phyloP scores from a whole-genome alignment of 768 basidiomycete species.

The Albatrellus ellisii region DNA sequence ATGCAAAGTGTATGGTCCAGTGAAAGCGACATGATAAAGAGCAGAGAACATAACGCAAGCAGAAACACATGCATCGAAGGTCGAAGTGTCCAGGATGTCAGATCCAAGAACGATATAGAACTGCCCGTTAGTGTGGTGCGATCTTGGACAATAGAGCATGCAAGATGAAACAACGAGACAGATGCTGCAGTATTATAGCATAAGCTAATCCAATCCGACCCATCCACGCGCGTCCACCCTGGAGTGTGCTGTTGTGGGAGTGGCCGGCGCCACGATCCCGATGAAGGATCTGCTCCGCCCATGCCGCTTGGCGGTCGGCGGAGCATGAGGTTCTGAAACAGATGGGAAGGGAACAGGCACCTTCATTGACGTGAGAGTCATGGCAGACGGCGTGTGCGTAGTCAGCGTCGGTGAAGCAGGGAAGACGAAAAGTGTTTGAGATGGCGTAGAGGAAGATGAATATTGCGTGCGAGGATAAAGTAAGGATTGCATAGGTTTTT shows the following conservation, averaged over 20 bases:
- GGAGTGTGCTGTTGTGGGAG: conserved; percentile 72
- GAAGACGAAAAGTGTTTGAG: conserved; percentile 80
- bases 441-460: conserved; percentile 36
- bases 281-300: conserved; percentile 67
- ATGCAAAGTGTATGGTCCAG: conserved; percentile 13
- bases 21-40: conserved; percentile 19
- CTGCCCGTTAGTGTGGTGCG: background rate
- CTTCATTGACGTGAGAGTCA: conserved; percentile 63
- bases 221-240: conserved; percentile 79
- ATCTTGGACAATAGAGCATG: background rate
- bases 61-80: conserved; percentile 18
- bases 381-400: conserved; percentile 62
- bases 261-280: conserved; percentile 49
- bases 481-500: conserved; percentile 13
- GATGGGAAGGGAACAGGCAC: conserved; percentile 41
- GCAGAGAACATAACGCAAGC: conserved; percentile 16
- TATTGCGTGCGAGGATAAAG: conserved; percentile 10
- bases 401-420: conserved; percentile 57
- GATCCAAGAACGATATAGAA: background rate
- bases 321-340: conserved; percentile 51
- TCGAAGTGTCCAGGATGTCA: conserved; percentile 15
- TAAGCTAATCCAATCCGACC: conserved; percentile 36
- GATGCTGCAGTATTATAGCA: background rate
- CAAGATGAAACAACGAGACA: background rate
- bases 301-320: conserved; percentile 51